phyloP scores from a whole-genome alignment of 192 early-diverging fungal genomes.

The Linnemannia zychae region DNA sequence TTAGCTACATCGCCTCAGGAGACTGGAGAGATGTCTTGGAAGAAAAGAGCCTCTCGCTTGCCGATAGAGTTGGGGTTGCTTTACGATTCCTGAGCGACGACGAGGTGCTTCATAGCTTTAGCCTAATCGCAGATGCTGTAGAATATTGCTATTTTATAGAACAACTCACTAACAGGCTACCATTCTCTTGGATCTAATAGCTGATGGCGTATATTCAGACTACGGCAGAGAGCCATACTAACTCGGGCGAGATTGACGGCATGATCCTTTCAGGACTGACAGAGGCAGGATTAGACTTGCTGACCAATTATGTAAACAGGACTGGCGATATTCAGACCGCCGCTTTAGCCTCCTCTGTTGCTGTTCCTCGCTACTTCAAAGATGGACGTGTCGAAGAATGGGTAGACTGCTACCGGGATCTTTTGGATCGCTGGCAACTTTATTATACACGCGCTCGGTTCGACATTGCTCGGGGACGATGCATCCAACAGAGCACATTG shows the following conservation, averaged over 20 bases:
- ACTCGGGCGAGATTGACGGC: slow-evolving; percentile 82
- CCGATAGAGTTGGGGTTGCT: slow-evolving; percentile 87
- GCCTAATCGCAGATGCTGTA: not conserved
- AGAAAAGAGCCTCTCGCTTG: slow-evolving; percentile 78
- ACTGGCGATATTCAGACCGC: slow-evolving; percentile 96
- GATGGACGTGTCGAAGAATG: slow-evolving; percentile 76
- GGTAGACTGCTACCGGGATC: slow-evolving; percentile 86
- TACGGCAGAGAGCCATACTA: slow-evolving; percentile 66
- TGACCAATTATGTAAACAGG: slow-evolving; percentile 85
- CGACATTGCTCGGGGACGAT: slow-evolving; percentile 88
- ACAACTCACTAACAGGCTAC: not conserved
- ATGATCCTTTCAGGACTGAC: slow-evolving; percentile 87
- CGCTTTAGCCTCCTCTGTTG: slow-evolving; percentile 74
- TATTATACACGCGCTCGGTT: slow-evolving; percentile 89
- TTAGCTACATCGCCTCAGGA: slow-evolving; percentile 85
- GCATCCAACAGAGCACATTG: slow-evolving; percentile 64
- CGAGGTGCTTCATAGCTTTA: slow-evolving; percentile 59
- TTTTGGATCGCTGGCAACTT: slow-evolving; percentile 92
- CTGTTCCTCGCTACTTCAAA: slow-evolving; percentile 68
- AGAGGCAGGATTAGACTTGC: slow-evolving; percentile 74
- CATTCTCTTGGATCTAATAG: slow-evolving; percentile 29
- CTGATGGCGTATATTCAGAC: slow-evolving; percentile 74
- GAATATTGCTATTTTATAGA: not conserved
- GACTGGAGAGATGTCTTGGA: slow-evolving; percentile 86
- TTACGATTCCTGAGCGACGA: slow-evolving; percentile 88